Evolutionary conservation across 2,329 filamentous ascomycete genomes (phyloP), one percentile per base, ranked within the genome.

Genomic region (Cladophialophora yegresii): DNA sequence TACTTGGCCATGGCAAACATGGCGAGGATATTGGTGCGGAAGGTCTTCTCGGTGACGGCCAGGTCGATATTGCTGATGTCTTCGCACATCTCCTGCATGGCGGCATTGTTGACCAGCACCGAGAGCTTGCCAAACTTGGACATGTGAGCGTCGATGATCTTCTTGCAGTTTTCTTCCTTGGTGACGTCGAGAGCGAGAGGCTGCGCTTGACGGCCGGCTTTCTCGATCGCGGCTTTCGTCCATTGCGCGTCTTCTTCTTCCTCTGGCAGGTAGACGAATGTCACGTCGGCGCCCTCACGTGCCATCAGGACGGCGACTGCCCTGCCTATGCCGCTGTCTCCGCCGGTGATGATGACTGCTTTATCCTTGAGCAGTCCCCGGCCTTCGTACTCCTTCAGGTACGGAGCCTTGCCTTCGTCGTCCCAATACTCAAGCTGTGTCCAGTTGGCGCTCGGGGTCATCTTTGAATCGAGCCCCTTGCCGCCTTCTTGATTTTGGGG

Each of bases 1-100:
- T 80, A 86, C 71, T 87, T 87, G 4, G 82, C 82, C 65, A 87
- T 76, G n/a, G 83, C 83, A 70, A 87, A 84, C 77, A 86, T 85
- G 61, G 82, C 80, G 8, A 85, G 69, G 33, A 87, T 82, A 65
- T 87, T 87, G 65, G 78, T 81, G 51, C 79, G 80, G 77, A 87
- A 88, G 0, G 81, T 83, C 67, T 80, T 82, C 66, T 85, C 82
- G 0, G 86, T 82, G 0, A 79, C 75, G 13, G 83, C 78, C 0
- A 87, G 77, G 70, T 85, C 79, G 33, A 84, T 84, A 1, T 84
- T 78, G 58, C 76, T 75, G 26, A 83, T 77, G 55, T 84, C 78
- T 2, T 79, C 71, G 69, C 78, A 82, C 72, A 81, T 80, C 49
- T 81, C 75, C 73, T 85, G 81, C 75, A 82, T 83, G 0, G 77